phyloP scores from a whole-genome alignment of 805 yeast species.

The Kodamaea neixiangensis region DNA sequence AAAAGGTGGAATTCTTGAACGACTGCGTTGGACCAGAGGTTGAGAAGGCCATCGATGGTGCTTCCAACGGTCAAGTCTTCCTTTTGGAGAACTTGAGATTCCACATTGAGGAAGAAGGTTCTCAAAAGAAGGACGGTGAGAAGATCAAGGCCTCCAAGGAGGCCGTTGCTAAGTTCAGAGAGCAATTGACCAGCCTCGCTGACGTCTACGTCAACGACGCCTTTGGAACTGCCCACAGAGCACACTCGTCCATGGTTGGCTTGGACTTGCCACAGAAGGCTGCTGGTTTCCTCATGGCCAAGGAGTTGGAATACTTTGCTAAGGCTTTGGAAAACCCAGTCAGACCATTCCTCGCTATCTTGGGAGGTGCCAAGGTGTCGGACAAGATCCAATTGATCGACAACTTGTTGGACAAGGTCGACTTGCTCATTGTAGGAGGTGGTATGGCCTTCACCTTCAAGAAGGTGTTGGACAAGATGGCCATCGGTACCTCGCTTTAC shows the following conservation, averaged over 20 bases:
- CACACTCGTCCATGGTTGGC: conserved; percentile 99
- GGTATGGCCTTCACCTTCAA: conserved; percentile 99
- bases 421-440: conserved; percentile 94
- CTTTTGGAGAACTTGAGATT: conserved; percentile 95
- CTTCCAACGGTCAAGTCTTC: conserved; percentile 79
- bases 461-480: conserved; percentile 82
- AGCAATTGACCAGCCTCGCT: conserved; percentile 86
- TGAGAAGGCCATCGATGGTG: conserved; percentile 72
- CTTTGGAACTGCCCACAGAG: conserved; percentile 99
- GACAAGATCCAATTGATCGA: conserved; percentile 99
- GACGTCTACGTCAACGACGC: conserved; percentile 98
- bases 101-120: conserved; percentile 98
- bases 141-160: conserved; percentile 91
- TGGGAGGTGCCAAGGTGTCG: conserved; percentile 99
- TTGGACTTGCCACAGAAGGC: conserved; percentile 94
- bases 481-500: conserved; percentile 89
- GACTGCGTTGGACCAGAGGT: conserved; percentile 95
- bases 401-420: conserved; percentile 94
- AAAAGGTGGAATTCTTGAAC: conserved; percentile 73
- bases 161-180: conserved; percentile 84
- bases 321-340: conserved; percentile 97
- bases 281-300: conserved; percentile 97
- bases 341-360: conserved; percentile 97
- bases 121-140: conserved; percentile 86
- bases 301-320: conserved; percentile 96